Conservation (phyloP, 495 filamentous ascomycete species). For the Corynascus novoguineensis region DNA sequence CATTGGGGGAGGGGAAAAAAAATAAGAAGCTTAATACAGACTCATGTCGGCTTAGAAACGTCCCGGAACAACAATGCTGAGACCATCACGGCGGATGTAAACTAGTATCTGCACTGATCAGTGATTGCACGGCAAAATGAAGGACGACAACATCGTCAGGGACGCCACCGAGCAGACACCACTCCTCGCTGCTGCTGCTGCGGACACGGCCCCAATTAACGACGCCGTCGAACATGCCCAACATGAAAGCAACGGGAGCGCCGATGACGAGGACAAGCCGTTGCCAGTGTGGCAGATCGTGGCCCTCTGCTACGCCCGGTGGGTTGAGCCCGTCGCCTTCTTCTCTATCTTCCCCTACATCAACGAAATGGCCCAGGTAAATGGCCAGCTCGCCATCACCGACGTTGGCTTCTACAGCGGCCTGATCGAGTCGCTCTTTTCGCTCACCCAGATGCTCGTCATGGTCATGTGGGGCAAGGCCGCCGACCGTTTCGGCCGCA, state of each 20-base stretch:
- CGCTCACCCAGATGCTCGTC: slow-evolving; percentile 56
- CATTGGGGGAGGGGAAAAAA: too few relatives aligned
- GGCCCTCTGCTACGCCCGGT: slow-evolving; percentile 59
- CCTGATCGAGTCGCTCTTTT: slow-evolving; percentile 67
- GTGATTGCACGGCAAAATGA: slow-evolving; percentile 10
- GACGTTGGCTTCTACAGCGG: slow-evolving; percentile 70
- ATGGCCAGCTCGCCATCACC: slow-evolving; percentile 48
- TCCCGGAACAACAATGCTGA: not conserved
- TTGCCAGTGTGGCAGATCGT: slow-evolving; percentile 56
- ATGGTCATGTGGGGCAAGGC: slow-evolving; percentile 56
- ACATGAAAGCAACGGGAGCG: slow-evolving; percentile 20
- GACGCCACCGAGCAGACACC: slow-evolving; percentile 34
- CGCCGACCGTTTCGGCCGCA: slow-evolving; percentile 61
- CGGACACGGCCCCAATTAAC: slow-evolving; percentile 7
- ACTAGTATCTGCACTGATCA: not conserved
- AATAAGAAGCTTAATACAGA: too few relatives aligned
- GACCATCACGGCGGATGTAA: too few relatives aligned
- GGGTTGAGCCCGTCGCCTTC: slow-evolving; percentile 69
- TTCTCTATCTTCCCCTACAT: slow-evolving; percentile 74
- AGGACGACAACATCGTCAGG: not conserved
- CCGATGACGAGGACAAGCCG: slow-evolving; percentile 34
- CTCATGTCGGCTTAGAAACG: too few relatives aligned
- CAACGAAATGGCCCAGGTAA: slow-evolving; percentile 61
- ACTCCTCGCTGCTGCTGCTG: slow-evolving; percentile 29
- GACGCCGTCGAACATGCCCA: not conserved